Conservation (phyloP, 352 stramenopile genomes). For the Phytophthora palmivora region DNA sequence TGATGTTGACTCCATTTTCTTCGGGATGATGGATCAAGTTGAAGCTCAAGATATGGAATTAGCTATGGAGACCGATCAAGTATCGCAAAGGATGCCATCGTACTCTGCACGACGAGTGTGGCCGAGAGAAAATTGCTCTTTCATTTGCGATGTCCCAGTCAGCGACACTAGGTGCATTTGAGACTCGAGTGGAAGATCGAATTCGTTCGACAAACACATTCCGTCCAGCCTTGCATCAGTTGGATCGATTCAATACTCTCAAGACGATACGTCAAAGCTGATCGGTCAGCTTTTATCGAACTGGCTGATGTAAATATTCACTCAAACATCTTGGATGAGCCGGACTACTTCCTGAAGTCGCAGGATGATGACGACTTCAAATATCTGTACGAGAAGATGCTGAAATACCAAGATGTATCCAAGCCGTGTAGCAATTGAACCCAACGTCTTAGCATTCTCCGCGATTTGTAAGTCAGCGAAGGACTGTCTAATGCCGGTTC, state of each 20-base stretch:
- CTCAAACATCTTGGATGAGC: conserved; percentile 94
- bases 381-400: conserved; percentile 89
- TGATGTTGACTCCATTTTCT: conserved; percentile 62
- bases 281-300: conserved; percentile 92
- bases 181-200: conserved; percentile 85
- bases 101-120: conserved; percentile 67
- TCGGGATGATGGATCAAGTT: conserved; percentile 55
- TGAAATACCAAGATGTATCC: conserved; percentile 93
- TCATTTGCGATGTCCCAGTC: conserved; percentile 94
- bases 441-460: conserved; percentile 93
- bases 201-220: conserved; percentile 89
- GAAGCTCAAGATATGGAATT: conserved; percentile 75
- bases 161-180: conserved; percentile 92
- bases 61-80: conserved; percentile 54
- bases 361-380: conserved; percentile 94
- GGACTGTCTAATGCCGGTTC: neutral
- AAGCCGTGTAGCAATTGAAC: conserved; percentile 94
- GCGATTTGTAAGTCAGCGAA: conserved; percentile 77
- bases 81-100: conserved; percentile 86
- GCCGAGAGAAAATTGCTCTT: conserved; percentile 91
- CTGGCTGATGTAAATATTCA: conserved; percentile 93
- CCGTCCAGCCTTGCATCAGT: conserved; percentile 84
- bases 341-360: conserved; percentile 81
- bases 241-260: conserved; percentile 90
- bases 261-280: conserved; percentile 91